These are phyloP conservation scores for Vitis hybrid DNA, from an alignment of 177 flowering plant species.

Conservation along the genomic window DNA sequence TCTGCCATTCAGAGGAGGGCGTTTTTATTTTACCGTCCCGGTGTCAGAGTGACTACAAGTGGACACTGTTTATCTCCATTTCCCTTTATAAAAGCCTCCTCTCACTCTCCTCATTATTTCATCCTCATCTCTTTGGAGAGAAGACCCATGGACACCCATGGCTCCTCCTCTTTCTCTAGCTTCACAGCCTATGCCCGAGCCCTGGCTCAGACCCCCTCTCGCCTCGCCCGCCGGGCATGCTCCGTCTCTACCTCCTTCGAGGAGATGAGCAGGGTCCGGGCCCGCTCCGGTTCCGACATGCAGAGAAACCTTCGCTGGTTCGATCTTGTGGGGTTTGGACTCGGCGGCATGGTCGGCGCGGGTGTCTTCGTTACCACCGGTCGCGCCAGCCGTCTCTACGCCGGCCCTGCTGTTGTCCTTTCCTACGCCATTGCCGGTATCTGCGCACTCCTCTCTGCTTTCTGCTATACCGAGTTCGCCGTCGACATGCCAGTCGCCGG, in stretches of 20 bases:
- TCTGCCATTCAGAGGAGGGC: too few relatives aligned
- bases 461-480: conserved; percentile 96
- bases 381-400: conserved; percentile 40
- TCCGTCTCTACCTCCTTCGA: conserved; percentile 72
- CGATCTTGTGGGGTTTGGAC: conserved; percentile 79
- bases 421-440: conserved; percentile 94
- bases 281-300: conserved; percentile 73
- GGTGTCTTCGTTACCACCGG: conserved; percentile 94
- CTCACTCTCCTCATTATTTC: too few relatives aligned
- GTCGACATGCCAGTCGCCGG: conserved; percentile 99
- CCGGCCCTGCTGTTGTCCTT: conserved; percentile 81
- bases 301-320: conserved; percentile 65
- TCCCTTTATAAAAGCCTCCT: too few relatives aligned
- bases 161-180: conserved; percentile 66
- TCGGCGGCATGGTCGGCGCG: conserved; percentile 99
- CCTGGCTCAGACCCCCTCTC: conserved; percentile 56
- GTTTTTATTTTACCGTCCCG: too few relatives aligned
- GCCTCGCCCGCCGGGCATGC: conserved; percentile 58
- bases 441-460: conserved; percentile 91
- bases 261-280: conserved; percentile 61
- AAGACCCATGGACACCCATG: conserved; percentile 17
- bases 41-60: too few relatives aligned
- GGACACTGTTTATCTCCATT: too few relatives aligned
- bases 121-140: too few relatives aligned
- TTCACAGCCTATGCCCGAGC: conserved; percentile 51